phyloP scores from a whole-genome alignment of 2,329 filamentous ascomycete genomes.

The Paecilomyces fulvus region DNA sequence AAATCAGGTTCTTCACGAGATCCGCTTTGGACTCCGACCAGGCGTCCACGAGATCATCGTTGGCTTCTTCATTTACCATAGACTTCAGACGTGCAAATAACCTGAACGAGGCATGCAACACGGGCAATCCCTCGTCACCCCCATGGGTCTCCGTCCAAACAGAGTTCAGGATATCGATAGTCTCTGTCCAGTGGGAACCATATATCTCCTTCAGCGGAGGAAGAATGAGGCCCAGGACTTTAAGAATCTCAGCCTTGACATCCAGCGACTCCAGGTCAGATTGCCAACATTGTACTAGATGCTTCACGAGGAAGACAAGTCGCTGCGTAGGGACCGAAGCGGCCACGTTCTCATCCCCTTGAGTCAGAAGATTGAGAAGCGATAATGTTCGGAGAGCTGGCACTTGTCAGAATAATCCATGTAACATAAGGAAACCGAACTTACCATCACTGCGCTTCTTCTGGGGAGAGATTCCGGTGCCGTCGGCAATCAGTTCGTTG shows the following conservation, averaged over 20 bases:
- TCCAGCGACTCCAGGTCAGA: slow-evolving; percentile 43
- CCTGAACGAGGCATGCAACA: slow-evolving; percentile 64
- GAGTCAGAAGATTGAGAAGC: slow-evolving; percentile 47
- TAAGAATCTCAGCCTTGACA: slow-evolving; percentile 32
- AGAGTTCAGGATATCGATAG: slow-evolving; percentile 50
- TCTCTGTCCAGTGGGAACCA: slow-evolving; percentile 73
- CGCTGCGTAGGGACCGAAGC: slow-evolving; percentile 50
- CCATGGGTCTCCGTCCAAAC: slow-evolving; percentile 47
- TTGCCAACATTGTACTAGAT: slow-evolving; percentile 64
- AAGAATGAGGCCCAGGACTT: slow-evolving; percentile 49
- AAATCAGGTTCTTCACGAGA: slow-evolving; percentile 49
- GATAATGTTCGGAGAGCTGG: slow-evolving; percentile 42
- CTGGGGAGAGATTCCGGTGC: slow-evolving; percentile 47
- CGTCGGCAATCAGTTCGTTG: slow-evolving; percentile 53
- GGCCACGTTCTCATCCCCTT: slow-evolving; percentile 40
- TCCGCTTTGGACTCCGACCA: slow-evolving; percentile 52
- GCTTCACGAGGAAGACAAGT: slow-evolving; percentile 72
- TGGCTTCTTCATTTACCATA: slow-evolving; percentile 55
- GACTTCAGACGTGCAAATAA: slow-evolving; percentile 56
- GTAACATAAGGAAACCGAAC: slow-evolving; percentile 6
- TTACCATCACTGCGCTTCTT: slow-evolving; percentile 35
- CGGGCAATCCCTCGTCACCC: slow-evolving; percentile 48
- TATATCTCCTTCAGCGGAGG: slow-evolving; percentile 74
- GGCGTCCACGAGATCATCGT: slow-evolving; percentile 77
- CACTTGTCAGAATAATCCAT: slow-evolving; percentile 7